Evolutionary conservation across 106 monocot species (phyloP), one percentile per base, ranked within the genome.

Genomic region (Xerophyta viscosa): DNA sequence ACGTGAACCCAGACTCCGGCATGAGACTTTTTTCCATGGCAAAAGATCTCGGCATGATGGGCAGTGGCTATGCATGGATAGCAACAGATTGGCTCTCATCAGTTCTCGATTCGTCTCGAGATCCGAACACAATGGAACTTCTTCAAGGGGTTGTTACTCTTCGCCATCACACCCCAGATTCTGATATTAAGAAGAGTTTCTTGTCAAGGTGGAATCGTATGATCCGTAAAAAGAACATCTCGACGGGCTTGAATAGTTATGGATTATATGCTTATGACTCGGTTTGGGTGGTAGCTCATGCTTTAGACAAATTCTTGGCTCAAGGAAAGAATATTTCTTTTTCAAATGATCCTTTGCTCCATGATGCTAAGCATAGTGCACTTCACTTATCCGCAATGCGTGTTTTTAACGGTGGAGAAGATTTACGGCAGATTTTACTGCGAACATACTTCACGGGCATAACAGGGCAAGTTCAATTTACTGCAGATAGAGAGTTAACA

Each of bases 11-110:
- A 17, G 77, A 77, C 55, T 66, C 77, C 3, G 77, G 77, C 1
- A 41, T 66, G n/a, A 11, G 37, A 20, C 15, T 77, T 31, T 77
- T 77, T 46, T 66, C 65, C 4, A 26, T 51, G 24, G 77, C 77
- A 26, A 42, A 66, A 20, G 17, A 12, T 37, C 65, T 70, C 27
- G 70, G 70, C 4, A 70, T 71, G 77, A 43, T 70, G 65, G 41
- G n/a, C 15, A 55, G 48, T 56, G 77, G 77, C 41, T 77, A 70
- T 45, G 77, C 70, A 1, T 77, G 77, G 77, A 70, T 77, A 49
- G 41, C 70, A 30, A 70, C 77, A 3, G 77, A 77, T 26, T 77
- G 77, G 77, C 70, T 77, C 25, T 21, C 66, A 31, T 46, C 77
- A 33, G 60, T 36, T 19, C 20, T 77, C 42, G 70, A 71, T 27